These are phyloP conservation scores for Leccinellum luteum DNA, from an alignment of 768 basidiomycete species.

Conservation along the genomic window DNA sequence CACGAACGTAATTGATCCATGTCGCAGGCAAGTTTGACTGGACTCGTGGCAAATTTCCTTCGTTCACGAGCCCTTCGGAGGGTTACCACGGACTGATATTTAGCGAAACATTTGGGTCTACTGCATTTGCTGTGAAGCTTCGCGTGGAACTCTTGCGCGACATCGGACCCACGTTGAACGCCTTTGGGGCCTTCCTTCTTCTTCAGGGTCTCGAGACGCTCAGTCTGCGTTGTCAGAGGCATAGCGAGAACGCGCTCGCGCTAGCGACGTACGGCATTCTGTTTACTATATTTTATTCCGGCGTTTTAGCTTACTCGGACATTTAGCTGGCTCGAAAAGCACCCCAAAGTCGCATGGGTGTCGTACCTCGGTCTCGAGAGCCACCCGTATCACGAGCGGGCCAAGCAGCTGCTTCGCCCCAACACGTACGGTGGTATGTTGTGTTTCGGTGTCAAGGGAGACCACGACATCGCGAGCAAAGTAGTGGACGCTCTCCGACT, in stretches of 20 bases:
- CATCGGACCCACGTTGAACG: constrained; percentile 50
- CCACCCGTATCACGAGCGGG: constrained; percentile 61
- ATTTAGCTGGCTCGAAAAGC: constrained; percentile 52
- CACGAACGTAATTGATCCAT: not conserved
- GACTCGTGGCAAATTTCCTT: constrained; percentile 51
- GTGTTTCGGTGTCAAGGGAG: constrained; percentile 73
- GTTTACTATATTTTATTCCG: no score
- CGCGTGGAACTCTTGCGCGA: constrained; percentile 54
- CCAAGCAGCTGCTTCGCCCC: constrained; percentile 52
- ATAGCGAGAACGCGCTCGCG: constrained; percentile 55
- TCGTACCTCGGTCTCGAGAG: constrained; percentile 67
- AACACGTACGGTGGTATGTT: constrained; percentile 69
- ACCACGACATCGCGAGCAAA: constrained; percentile 47
- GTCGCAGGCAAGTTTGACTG: constrained; percentile 55
- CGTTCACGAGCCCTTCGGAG: constrained; percentile 53
- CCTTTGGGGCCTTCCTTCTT: constrained; percentile 58
- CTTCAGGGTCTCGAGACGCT: constrained; percentile 64
- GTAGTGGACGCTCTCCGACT: constrained; percentile 71
- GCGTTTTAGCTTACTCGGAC: not conserved
- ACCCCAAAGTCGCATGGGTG: constrained; percentile 72
- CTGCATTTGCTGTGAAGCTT: constrained; percentile 51
- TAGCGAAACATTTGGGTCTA: constrained; percentile 47
- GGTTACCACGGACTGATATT: constrained; percentile 56
- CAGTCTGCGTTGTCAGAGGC: constrained; percentile 55
- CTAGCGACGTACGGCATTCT: constrained; percentile 39